These are phyloP conservation scores for Globisporangium iwayamae DNA, from an alignment of 352 stramenopile genomes.

Conservation along the genomic window DNA sequence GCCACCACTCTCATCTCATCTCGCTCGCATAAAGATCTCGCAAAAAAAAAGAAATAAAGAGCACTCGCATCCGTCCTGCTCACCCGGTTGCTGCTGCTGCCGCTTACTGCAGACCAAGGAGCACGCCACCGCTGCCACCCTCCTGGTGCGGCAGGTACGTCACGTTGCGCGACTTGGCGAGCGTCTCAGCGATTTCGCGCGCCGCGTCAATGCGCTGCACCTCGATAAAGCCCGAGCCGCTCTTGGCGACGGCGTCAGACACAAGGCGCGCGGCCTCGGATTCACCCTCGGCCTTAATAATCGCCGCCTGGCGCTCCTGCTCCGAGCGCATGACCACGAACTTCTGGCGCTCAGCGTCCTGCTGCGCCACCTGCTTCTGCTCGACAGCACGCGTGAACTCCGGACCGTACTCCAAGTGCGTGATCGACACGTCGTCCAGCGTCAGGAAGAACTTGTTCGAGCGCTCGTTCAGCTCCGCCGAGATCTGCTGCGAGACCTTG, in stretches of 20 bases:
- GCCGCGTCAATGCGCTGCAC: constrained; percentile 99
- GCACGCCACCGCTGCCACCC: constrained; percentile 77
- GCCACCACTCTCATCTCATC: too few relatives aligned
- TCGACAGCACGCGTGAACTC: constrained; percentile 99
- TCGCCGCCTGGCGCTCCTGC: constrained; percentile 93
- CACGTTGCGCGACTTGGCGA: constrained; percentile 97
- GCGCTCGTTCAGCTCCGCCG: constrained; percentile 94
- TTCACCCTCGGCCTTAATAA: constrained; percentile 96
- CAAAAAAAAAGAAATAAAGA: too few relatives aligned
- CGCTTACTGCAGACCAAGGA: constrained; percentile 78
- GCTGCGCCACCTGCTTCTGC: constrained; percentile 99
- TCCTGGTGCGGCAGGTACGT: constrained; percentile 96
- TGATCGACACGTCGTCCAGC: constrained; percentile 99
- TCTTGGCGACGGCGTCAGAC: constrained; percentile 97
- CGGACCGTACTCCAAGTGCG: constrained; percentile 97
- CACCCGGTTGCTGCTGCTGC: not conserved
- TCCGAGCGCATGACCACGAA: constrained; percentile 99
- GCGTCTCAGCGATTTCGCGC: constrained; percentile 98
- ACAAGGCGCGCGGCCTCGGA: constrained; percentile 97
- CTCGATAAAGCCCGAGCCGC: constrained; percentile 98
- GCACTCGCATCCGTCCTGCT: not conserved
- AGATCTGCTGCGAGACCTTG: constrained; percentile 97
- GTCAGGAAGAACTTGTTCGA: constrained; percentile 97
- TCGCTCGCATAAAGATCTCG: too few relatives aligned
- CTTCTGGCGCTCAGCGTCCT: constrained; percentile 99